Evolutionary conservation across 768 basidiomycete species (phyloP), one percentile per base, ranked within the genome.

Genomic region (Pulveroboletus frians): DNA sequence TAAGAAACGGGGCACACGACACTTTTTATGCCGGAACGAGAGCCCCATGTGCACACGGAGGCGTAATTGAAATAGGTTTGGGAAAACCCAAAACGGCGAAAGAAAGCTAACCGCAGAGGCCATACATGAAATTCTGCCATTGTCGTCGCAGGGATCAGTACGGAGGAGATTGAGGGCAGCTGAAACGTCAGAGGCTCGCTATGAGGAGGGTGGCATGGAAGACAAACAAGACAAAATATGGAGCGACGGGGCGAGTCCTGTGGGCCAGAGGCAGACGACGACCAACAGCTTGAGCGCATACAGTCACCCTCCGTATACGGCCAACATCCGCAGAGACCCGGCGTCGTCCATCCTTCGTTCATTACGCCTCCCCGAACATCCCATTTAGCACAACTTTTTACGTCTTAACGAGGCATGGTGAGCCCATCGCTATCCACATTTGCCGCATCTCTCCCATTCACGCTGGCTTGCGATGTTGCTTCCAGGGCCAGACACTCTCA

Each of bases 401-500:
- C 54, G 59, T 66, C 64, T 59, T 65, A 56, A 29, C 53, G 3
- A 64, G 43, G 39, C 61, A 67, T 67, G 66, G 66, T 66, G 37
- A 51, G 66, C 27, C 15, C 37, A 29, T 52, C 39, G 10, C n/a
- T 21, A 34, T 49, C 39, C 42, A 39, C 46, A 32, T 51, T 29
- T 14, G 4, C n/a, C 38, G 37, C 37, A 32, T 34, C 42, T 29
- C 47, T 26, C 41, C 43, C 48, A 43, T 42, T 55, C 46, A 59
- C 39, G 7, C 29, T 42, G 26, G 8, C 9, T 27, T 11, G 3
- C 38, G 43, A 29, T 1, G 13, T 32, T 9, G 3, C 39, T 46
- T 62, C 48, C 37, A 90, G 90, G 90, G 90, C 67, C 90, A 92
- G 82, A 91, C 85, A 4, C 81, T 92, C 40, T 89, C 87, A 53